Evolutionary conservation across 306 rosid genomes (phyloP).

Genomic region (Lithocarpus polystachyus): DNA sequence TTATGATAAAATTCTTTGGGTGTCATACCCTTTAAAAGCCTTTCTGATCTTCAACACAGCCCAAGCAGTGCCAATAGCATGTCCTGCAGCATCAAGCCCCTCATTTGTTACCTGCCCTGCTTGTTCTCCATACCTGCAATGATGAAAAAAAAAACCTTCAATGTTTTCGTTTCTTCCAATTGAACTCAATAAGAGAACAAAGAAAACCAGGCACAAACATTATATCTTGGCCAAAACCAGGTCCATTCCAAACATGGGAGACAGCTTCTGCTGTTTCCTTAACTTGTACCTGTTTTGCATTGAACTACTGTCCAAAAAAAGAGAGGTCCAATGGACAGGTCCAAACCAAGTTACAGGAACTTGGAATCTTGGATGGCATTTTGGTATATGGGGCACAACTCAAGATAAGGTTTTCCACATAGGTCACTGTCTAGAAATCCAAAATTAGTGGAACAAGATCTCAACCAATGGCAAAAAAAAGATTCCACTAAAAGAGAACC

Average conservation of each 20-base stretch:
- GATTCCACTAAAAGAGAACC: neutral
- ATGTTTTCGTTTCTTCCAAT: neutral
- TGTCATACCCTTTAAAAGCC: no score
- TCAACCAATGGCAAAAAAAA: neutral
- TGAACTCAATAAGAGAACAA: no score
- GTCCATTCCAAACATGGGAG: neutral
- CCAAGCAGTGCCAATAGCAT: conserved; percentile 86
- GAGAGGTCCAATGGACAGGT: neutral
- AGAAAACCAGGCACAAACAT: neutral
- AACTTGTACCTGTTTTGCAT: neutral
- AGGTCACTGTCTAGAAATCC: neutral
- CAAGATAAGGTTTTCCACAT: conserved; percentile 1
- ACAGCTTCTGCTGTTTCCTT: neutral
- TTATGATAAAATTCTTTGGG: conserved; percentile 41
- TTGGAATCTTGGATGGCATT: neutral
- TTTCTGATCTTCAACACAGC: conserved; percentile 81
- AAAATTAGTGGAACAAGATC: neutral
- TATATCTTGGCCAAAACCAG: neutral
- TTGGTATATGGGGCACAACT: neutral
- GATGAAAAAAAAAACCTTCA: neutral
- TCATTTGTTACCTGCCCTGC: conserved; percentile 68
- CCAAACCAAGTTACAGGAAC: neutral
- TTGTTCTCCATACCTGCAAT: conserved; percentile 70
- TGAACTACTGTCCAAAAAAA: neutral
- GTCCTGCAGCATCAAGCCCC: conserved; percentile 82